phyloP scores from a whole-genome alignment of 2,329 filamentous ascomycete genomes.

The Stachybotrys chlorohalonatus region DNA sequence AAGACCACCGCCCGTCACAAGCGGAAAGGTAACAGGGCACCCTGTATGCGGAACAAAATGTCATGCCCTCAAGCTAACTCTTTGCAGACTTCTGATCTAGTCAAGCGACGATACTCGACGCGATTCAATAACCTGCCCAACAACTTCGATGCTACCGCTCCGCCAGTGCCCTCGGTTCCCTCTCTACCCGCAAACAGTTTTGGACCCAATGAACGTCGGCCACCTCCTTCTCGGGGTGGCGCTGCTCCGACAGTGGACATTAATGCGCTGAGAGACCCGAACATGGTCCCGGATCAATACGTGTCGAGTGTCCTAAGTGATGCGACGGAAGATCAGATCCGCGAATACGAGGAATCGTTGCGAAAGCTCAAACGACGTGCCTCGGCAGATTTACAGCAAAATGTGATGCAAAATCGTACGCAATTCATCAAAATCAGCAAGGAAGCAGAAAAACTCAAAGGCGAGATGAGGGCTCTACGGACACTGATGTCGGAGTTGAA shows the following conservation, averaged over 20 bases:
- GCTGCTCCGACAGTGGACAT: constrained; percentile 63
- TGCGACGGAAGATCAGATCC: constrained; percentile 80
- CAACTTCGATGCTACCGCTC: constrained; percentile 59
- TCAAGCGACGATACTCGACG: constrained; percentile 91
- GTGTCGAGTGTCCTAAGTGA: constrained; percentile 67
- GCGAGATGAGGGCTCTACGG: constrained; percentile 84
- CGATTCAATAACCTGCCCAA: constrained; percentile 72
- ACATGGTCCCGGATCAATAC: constrained; percentile 71
- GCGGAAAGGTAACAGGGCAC: constrained; percentile 42
- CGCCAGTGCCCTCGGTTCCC: constrained; percentile 63
- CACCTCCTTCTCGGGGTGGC: constrained; percentile 43
- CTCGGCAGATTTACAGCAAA: constrained; percentile 80
- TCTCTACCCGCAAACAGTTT: constrained; percentile 54
- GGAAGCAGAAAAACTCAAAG: constrained; percentile 94
- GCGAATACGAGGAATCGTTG: constrained; percentile 68
- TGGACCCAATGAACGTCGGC: constrained; percentile 39
- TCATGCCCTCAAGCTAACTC: constrained; percentile 14
- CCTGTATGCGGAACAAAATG: constrained; percentile 1
- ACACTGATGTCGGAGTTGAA: constrained; percentile 92
- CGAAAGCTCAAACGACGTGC: constrained; percentile 70
- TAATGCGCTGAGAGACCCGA: constrained; percentile 70
- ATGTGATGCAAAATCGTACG: constrained; percentile 91
- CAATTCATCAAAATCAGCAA: constrained; percentile 99
- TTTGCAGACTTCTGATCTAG: constrained; percentile 63
- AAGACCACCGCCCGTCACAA: constrained; percentile 39